Evolutionary conservation across 208 protist genomes (phyloP).

Genomic region (Eutreptiella sp.): DNA sequence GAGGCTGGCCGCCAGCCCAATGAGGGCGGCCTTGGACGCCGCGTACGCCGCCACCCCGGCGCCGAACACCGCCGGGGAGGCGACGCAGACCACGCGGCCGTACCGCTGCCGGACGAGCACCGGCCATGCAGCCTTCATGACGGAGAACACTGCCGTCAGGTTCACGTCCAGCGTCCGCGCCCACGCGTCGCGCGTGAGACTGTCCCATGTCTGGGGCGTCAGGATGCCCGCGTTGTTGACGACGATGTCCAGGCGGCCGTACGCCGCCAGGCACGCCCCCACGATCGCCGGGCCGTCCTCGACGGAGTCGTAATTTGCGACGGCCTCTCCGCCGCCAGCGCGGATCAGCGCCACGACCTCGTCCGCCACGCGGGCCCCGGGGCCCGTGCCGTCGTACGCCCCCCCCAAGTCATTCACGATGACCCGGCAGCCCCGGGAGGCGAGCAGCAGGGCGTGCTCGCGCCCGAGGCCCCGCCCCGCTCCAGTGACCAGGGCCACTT

Average conservation of each 20-base stretch:
- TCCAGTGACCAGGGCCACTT: constrained; percentile 23
- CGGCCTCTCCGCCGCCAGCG: constrained; percentile 4
- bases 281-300: constrained; percentile 19
- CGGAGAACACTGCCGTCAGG: constrained; percentile 13
- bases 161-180: neutral
- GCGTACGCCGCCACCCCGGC: too few relatives aligned
- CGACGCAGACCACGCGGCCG: constrained; percentile 12
- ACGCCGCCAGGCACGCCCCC: constrained; percentile 10
- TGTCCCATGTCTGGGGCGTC: constrained; percentile 8
- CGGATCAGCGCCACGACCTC: constrained; percentile 7
- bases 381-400: neutral
- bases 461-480: constrained; percentile 10
- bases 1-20: too few relatives aligned
- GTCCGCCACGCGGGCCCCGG: constrained; percentile 4
- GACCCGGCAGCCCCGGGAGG: neutral
- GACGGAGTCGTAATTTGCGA: constrained; percentile 23
- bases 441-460: constrained; percentile 14
- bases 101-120: constrained; percentile 10
- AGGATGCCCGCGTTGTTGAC: constrained; percentile 31
- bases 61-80: constrained; percentile 14
- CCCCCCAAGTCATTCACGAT: constrained; percentile 24
- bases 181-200: constrained; percentile 21
- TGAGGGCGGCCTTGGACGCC: too few relatives aligned
- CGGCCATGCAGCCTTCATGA: neutral
- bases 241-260: constrained; percentile 25